Base-by-base conservation (phyloP, 805 yeast genomes). In the Candida dajiaensis region DNA sequence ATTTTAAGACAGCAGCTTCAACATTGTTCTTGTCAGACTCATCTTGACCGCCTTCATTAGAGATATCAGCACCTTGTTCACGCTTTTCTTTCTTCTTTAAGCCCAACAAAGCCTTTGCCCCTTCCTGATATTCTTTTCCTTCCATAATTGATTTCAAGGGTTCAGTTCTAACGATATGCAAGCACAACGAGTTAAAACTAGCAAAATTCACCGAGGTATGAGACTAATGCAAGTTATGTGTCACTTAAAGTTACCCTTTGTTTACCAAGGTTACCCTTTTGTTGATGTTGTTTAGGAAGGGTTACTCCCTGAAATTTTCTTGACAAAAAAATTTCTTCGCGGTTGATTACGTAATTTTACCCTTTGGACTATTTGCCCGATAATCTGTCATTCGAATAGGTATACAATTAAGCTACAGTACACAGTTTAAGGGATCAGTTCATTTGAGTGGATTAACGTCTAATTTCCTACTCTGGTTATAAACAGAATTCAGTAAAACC, bases 1-100 rank as follows among this genome's bases (percentile, higher is more conserved):
- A 77, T 46, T 77, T 74, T 78, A 85, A 72, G 16, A 85, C 89
- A 0, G 89, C 94, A 16, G 85, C 94, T 56, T 84, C 94, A 3
- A 84, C 94, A 13, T 78, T 80, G 47, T 73, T 67, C 20, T 33
- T 33, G 15, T 33, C 36, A n/a, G 36, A 16, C 35, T 65, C 70
- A 40, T 65, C 65, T 25, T 57, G 15, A 33, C 36, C 33, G 7
- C 36, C 51, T 6, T 48, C 47, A n/a, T n/a, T 44, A 13, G 25
- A 38, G 15, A 36, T 40, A 36, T 39, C 16, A 29, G 45, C 26
- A 25, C 38, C 35, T 45, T 50, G 15, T 42, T 44, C 18, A 50
- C 53, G 12, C 16, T 42, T 44, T 12, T 59, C 57, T 38, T 53
- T 55, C 47, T 54, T 59, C 44, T 55, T 52, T 21, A 58, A 37